These are phyloP conservation scores for Hypoxylon sp. DNA, from an alignment of 2,329 filamentous ascomycete genomes.

Conservation along the genomic window DNA sequence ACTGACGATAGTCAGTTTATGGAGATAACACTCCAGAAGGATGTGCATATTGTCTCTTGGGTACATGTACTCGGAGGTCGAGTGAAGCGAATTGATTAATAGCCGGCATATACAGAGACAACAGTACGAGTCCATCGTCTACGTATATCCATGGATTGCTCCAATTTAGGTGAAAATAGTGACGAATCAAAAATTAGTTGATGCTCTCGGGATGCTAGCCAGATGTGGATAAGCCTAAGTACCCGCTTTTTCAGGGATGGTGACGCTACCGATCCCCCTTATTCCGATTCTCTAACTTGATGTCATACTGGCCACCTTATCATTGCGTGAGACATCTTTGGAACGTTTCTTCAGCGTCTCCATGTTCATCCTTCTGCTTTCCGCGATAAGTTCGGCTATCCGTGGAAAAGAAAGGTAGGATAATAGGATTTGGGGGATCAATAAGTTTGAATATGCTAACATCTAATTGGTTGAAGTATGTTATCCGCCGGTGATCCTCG, in stretches of 20 bases:
- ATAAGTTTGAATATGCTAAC: constrained; percentile 1
- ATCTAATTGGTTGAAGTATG: constrained; percentile 23
- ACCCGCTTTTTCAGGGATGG: constrained; percentile 36
- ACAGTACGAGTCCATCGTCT: constrained; percentile 7
- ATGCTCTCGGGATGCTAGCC: constrained; percentile 27
- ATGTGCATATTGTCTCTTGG: background rate
- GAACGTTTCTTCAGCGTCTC: constrained; percentile 3
- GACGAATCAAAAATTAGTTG: constrained; percentile 28
- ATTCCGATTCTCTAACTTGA: constrained; percentile 32
- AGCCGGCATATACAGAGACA: constrained; percentile 9
- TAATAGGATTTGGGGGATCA: constrained; percentile 34
- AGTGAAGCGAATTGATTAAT: constrained; percentile 4
- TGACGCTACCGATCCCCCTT: constrained; percentile 41
- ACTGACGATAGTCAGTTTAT: background rate
- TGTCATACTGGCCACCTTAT: constrained; percentile 22
- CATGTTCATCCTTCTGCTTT: background rate
- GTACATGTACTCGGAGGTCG: background rate
- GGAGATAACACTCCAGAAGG: background rate
- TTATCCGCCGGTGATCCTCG: constrained; percentile 10
- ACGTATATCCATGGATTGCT: constrained; percentile 1
- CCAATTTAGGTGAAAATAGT: constrained; percentile 4
- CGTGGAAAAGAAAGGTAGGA: constrained; percentile 26
- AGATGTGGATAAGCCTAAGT: constrained; percentile 20
- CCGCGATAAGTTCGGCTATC: constrained; percentile 11
- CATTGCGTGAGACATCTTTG: constrained; percentile 1